phyloP scores from a whole-genome alignment of 352 stramenopile genomes.

The Globisporangium nagaii region DNA sequence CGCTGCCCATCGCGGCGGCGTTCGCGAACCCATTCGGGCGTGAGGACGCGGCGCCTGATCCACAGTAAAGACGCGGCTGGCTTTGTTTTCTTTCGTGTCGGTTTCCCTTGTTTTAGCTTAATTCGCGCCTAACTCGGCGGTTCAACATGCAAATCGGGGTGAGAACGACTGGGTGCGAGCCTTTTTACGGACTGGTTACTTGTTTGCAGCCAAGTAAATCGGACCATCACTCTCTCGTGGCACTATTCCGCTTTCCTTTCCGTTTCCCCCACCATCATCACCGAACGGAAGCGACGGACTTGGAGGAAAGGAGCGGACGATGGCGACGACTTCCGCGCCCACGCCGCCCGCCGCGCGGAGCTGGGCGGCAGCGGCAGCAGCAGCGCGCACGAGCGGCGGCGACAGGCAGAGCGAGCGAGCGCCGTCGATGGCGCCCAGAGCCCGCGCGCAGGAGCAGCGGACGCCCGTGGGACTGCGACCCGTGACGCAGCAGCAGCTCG shows the following conservation, averaged over 20 bases:
- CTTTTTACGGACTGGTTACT: neutral
- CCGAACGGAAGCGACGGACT: no score
- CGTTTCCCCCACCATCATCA: no score
- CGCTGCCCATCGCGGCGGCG: neutral
- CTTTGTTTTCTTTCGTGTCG: no score
- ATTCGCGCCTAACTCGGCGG: neutral
- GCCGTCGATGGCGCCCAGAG: neutral
- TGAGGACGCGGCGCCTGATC: neutral
- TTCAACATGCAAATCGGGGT: neutral
- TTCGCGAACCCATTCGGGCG: conserved; percentile 1
- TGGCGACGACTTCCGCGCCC: conserved; percentile 3
- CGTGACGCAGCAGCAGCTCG: conserved; percentile 15
- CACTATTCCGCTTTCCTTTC: no score
- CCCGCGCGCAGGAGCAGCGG: neutral
- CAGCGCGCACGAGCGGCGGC: neutral
- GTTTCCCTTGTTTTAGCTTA: neutral
- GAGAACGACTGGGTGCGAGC: neutral
- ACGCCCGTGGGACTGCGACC: conserved; percentile 7
- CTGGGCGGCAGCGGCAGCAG: neutral
- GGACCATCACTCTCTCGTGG: conserved; percentile 1
- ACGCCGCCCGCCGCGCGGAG: conserved; percentile 3
- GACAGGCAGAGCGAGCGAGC: neutral
- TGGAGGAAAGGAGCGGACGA: neutral
- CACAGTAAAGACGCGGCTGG: no score
- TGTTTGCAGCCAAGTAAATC: neutral